Evolutionary conservation across 768 basidiomycete species (phyloP), one percentile per base, ranked within the genome.

Genomic region (Pleurotus eryngii): DNA sequence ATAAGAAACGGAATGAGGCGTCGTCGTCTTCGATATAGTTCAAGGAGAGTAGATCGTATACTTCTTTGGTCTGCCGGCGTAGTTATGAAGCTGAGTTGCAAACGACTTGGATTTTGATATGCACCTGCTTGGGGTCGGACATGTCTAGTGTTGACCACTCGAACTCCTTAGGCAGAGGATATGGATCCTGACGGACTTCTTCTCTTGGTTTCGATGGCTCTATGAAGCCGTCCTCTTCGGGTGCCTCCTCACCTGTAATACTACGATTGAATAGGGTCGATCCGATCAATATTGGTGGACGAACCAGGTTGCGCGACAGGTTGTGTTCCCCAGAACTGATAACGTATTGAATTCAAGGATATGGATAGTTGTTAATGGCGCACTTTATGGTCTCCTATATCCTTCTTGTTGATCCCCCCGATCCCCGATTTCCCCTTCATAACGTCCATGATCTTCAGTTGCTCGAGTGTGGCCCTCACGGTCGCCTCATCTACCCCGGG

Each of bases 1-100:
- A 99, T 68, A 92, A 86, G 79, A 99, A 98, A 37, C 97, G 85
- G 80, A 98, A 97, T n/a, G 90, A 81, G 4, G 95, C 95, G 49
- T 93, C 89, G 63, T 92, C 89, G 67, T 99, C 97, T 70, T 99
- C 97, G 46, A 99, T 95, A 64, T 98, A 99, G 72, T 98, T 90
- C 11, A 87, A 78, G 3, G 93, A 97, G 40, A 99, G 76, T 2
- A 99, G 79, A 61, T 94, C 87, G 65, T 97, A 92, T 11, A 98
- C 86, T 68, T 99, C 97, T 66, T 91, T 89, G 62, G 85, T 83
- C 93, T 98, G 57, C 9, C 14, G 57, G 57, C 58, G 49, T 64
- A 35, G 7, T 35, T 35, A 35, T 35, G 30, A 35, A 11, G 30
- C 8, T 35, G 30, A 9, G 30, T 35, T 35, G 30, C 30, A 35